These are phyloP conservation scores for Fomitopsis betulina DNA, from an alignment of 1,284 basidiomycete genomes.

Conservation along the genomic window DNA sequence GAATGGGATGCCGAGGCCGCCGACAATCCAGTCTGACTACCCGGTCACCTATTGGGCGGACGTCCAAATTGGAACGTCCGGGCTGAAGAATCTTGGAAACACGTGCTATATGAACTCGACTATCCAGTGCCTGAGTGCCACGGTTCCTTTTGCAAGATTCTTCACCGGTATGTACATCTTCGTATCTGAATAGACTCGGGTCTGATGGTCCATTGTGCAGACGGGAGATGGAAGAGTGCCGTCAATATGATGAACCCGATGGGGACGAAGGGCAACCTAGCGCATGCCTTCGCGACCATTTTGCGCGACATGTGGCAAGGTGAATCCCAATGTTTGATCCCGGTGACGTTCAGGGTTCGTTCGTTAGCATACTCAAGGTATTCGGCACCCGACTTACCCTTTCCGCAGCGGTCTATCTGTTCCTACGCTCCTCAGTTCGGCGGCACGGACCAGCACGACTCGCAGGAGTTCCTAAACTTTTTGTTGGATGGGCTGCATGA, in stretches of 20 bases:
- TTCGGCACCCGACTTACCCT: neutral
- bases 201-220: slow-evolving; percentile 33
- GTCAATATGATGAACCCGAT: slow-evolving; percentile 88
- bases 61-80: slow-evolving; percentile 75
- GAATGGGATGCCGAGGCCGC: slow-evolving; percentile 39
- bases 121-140: slow-evolving; percentile 92
- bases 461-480: slow-evolving; percentile 95
- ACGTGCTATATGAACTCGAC: slow-evolving; percentile 99
- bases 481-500: slow-evolving; percentile 95
- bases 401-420: slow-evolving; percentile 73
- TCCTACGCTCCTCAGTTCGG: slow-evolving; percentile 84
- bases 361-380: slow-evolving; percentile 36
- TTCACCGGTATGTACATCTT: slow-evolving; percentile 62
- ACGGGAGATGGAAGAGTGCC: slow-evolving; percentile 82
- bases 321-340: slow-evolving; percentile 81
- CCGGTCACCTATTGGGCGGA: slow-evolving; percentile 80
- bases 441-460: slow-evolving; percentile 94
- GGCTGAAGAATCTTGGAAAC: slow-evolving; percentile 95
- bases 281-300: slow-evolving; percentile 80
- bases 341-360: slow-evolving; percentile 78
- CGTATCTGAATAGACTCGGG: too few relatives aligned
- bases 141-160: slow-evolving; percentile 86
- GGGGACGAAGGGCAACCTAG: slow-evolving; percentile 85
- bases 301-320: slow-evolving; percentile 88
- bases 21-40: slow-evolving; percentile 65